phyloP scores from a whole-genome alignment of 805 yeast genomes.

The Lipomyces yamadae region DNA sequence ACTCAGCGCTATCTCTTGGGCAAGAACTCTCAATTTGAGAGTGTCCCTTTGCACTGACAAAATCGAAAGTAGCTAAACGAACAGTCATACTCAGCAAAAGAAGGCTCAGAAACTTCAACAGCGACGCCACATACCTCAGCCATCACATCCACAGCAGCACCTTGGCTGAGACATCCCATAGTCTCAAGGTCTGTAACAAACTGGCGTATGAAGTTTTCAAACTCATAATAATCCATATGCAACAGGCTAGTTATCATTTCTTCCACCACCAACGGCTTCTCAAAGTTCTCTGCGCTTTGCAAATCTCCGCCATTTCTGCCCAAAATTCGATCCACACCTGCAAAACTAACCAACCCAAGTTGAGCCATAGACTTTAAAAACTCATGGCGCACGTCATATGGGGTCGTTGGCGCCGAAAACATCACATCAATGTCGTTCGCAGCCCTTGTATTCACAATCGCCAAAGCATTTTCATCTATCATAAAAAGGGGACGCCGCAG shows the following conservation, averaged over 20 bases:
- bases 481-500: constrained; percentile 28
- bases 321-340: constrained; percentile 41
- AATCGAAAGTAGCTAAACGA: constrained; percentile 52
- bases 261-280: background rate
- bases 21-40: constrained; percentile 57
- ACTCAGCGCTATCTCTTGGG: constrained; percentile 57
- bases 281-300: constrained; percentile 16
- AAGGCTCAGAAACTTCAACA: constrained; percentile 49
- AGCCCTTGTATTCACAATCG: constrained; percentile 21
- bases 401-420: constrained; percentile 57
- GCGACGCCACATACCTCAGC: constrained; percentile 6
- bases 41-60: constrained; percentile 50
- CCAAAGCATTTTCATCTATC: constrained; percentile 26
- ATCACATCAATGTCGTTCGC: constrained; percentile 50
- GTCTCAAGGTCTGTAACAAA: constrained; percentile 42
- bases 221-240: constrained; percentile 43
- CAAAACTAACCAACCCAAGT: constrained; percentile 50
- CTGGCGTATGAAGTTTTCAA: constrained; percentile 38
- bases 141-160: constrained; percentile 19
- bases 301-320: constrained; percentile 26
- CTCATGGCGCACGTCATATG: constrained; percentile 56
- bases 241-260: background rate
- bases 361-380: constrained; percentile 54
- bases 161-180: constrained; percentile 21
- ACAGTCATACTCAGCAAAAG: constrained; percentile 54